Evolutionary conservation across 495 filamentous ascomycete species (phyloP), one percentile per base, ranked within the genome.

Genomic region (Xylaria cubensis): DNA sequence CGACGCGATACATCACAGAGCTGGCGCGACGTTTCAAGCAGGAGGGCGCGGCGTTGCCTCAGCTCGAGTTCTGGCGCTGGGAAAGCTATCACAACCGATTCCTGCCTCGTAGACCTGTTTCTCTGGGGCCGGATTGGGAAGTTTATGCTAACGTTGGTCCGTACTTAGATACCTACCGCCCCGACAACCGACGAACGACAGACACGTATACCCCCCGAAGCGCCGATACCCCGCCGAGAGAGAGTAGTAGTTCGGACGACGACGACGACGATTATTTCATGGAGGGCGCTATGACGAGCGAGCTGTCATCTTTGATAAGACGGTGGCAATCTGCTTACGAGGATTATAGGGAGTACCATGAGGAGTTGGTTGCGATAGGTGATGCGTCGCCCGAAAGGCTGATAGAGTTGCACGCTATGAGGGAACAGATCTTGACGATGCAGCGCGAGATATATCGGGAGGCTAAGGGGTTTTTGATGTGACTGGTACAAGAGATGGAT

Each of bases 121-220:
- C 17, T 15, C 29, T 70, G 10, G 55, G 67, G 4, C 19, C 17
- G 19, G 63, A 70, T n/a, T 70, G 67, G 67, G 56, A 63, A 46
- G 10, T 46, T 10, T 12, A 70, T 63, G 67, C 67, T 70, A 70
- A 70, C 26, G 67, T 70, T 29, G 67, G 67, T 6, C 67, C 67
- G 55, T 70, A 62, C 56, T 29, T 70, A 70, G 67, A 70, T 51
- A 70, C 67, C 26, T 70, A 70, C 44, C 67, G 67, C 2, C 67
- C 67, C 41, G 42, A 63, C 4, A 13, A 12, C 19, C 41, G 67
- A 50, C 32, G 55, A 3, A 41, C 24, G 4, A 4, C 29, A 36
- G 67, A 70, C 34, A 62, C 67, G 67, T 70, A 70, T 51, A 63
- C 56, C 24, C 56, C 67, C 6, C 55, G 56, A 12, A 32, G 55